A percentile compares a stretch with the other conserved stretches of the same genome.
These are phyloP conservation scores for Dianthus caryophyllus DNA, from an alignment of 148 eudicot genomes.

Conservation along the genomic window DNA sequence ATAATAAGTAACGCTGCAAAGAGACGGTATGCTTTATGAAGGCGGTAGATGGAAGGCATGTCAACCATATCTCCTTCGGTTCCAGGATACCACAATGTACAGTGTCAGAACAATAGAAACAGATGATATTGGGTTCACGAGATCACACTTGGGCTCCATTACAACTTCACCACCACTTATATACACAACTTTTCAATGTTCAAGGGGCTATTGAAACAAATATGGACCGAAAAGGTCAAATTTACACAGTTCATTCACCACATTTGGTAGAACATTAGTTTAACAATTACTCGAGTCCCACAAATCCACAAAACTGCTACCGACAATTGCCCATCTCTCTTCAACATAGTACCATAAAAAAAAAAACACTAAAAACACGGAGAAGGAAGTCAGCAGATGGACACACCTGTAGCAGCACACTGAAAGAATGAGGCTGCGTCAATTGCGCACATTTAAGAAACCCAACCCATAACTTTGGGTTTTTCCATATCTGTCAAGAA, in stretches of 20 bases:
- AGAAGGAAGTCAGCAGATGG: slow-evolving; percentile 5
- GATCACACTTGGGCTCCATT: not conserved
- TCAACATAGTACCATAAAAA: not conserved
- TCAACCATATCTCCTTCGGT: slow-evolving; percentile 1
- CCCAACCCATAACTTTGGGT: slow-evolving; percentile 96
- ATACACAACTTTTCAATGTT: not conserved
- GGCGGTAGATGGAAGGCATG: not conserved
- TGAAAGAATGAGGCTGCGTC: slow-evolving; percentile 86
- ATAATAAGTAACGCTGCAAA: not conserved
- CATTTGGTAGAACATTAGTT: not conserved
- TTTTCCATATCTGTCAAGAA: slow-evolving; percentile 82
- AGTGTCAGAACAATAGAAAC: slow-evolving; percentile 1
- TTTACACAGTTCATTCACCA: not conserved
- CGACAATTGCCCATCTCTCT: not conserved
- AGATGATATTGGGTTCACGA: not conserved
- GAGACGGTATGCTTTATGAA: not conserved
- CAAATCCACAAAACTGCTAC: not conserved
- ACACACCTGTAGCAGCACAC: slow-evolving; percentile 88
- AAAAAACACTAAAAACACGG: not conserved
- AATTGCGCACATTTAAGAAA: slow-evolving; percentile 85
- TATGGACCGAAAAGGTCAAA: not conserved
- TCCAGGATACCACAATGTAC: not conserved
- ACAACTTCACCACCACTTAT: not conserved
- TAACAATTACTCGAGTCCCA: not conserved
- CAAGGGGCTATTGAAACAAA: not conserved